Percentiles rank a stretch among this genome's conserved stretches.
phyloP scores from a whole-genome alignment of 164 flowering plant species.

The Vitis rupestris region DNA sequence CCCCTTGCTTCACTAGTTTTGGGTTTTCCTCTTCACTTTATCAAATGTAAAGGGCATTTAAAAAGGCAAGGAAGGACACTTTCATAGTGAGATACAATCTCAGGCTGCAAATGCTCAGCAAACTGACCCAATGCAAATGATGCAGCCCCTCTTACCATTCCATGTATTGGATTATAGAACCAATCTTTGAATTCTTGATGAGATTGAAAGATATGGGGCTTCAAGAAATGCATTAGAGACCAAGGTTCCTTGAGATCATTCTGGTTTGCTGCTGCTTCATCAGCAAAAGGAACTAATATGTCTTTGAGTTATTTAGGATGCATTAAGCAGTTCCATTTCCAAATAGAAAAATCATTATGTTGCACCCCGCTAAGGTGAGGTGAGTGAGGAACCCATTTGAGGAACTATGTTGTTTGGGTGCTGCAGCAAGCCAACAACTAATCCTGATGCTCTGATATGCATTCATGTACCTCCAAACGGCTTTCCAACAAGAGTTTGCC shows the following conservation, averaged over 20 bases:
- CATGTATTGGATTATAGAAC: constrained; percentile 96
- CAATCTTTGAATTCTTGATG: constrained; percentile 99
- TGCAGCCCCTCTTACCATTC: constrained; percentile 96
- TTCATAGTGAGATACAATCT: constrained; percentile 78
- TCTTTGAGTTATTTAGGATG: too few relatives aligned
- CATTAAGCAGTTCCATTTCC: too few relatives aligned
- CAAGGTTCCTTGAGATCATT: constrained; percentile 99
- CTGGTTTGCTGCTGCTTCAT: constrained; percentile 27
- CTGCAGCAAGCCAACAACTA: too few relatives aligned
- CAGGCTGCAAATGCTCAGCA: constrained; percentile 96
- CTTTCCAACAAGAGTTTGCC: too few relatives aligned
- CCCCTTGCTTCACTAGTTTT: constrained; percentile 64
- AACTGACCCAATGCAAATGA: constrained; percentile 97
- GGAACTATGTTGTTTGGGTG: too few relatives aligned
- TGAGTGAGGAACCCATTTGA: too few relatives aligned
- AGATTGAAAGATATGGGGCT: constrained; percentile 98
- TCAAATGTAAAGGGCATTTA: constrained; percentile 75
- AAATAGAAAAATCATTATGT: too few relatives aligned
- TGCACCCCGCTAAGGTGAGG: too few relatives aligned
- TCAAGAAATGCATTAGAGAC: constrained; percentile 99
- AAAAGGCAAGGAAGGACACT: constrained; percentile 81
- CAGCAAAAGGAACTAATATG: too few relatives aligned
- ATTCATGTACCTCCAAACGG: too few relatives aligned
- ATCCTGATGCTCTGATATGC: too few relatives aligned
- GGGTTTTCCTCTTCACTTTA: constrained; percentile 63